Base-by-base conservation (phyloP, 1,284 basidiomycete genomes). In the Apiotrichum montevideense region DNA sequence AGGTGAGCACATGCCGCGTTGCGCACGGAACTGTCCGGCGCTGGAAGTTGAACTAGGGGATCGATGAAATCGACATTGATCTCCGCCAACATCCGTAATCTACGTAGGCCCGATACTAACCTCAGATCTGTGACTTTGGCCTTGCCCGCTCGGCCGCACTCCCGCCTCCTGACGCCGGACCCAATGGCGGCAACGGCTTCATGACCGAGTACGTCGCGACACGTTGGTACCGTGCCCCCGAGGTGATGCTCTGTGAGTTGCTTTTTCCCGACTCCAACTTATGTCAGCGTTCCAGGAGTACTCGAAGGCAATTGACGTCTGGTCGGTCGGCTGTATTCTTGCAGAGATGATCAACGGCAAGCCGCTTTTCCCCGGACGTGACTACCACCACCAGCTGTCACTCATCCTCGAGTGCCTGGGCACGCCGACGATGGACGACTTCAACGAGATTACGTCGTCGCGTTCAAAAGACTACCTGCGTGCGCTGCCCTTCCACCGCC, bases 161-260 rank as follows among this genome's bases (percentile, higher is more conserved):
- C 45, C 87, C 87, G 0, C 87, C 87, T 6, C 88, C 88, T 2
- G 85, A 88, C 66, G 83, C 86, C 4, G 79, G 78, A 42, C 87
- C 84, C 11, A 84, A 88, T 61, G 89, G 90, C 63, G 87, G 85
- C 55, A 87, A 85, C 65, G 91, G 88, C 0, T 92, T 93, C 76
- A 91, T 95, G 87, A 95, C 91, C 0, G 92, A 95, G 83, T 93
- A 92, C 66, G 90, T 93, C 39, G 90, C 90, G 6, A 92, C 92
- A 32, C 81, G 91, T 72, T 95, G 91, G 92, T 95, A 95, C 71
- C 85, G 91, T 34, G 92, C 91, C 0, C 91, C 92, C 0, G 91
- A 95, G 75, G 90, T 95, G 61, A 95, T 95, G 92, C 81, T 95
- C 43, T 93, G 75, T 77, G 55, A 63, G 73, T 71, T 11, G 14